Percentiles rank a stretch among this genome's conserved stretches.
Conservation (phyloP, 2,329 filamentous ascomycete genomes). For the Trichocomaceae sp. region DNA sequence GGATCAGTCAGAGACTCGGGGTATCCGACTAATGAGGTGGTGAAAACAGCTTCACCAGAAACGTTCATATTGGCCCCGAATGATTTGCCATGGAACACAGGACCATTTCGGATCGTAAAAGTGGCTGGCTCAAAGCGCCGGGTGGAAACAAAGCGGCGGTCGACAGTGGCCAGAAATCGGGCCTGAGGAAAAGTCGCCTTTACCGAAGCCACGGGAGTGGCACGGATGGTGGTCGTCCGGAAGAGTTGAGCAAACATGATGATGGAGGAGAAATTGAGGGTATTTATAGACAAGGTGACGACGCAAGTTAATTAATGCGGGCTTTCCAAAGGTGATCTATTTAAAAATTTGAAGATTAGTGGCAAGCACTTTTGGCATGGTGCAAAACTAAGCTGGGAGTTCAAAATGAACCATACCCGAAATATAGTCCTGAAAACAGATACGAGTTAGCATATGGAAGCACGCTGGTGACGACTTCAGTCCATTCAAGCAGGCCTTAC, state of each 20-base stretch:
- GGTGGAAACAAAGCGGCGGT: slow-evolving; percentile 64
- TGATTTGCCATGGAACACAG: slow-evolving; percentile 91
- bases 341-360: slow-evolving; percentile 19
- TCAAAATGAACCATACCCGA: slow-evolving; percentile 43
- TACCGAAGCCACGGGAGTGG: slow-evolving; percentile 39
- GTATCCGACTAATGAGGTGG: slow-evolving; percentile 94
- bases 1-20: slow-evolving; percentile 76
- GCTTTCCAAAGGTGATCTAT: slow-evolving; percentile 63
- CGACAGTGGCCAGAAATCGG: slow-evolving; percentile 57
- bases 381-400: background rate
- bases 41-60: slow-evolving; percentile 97
- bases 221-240: slow-evolving; percentile 46
- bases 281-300: slow-evolving; percentile 18
- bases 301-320: slow-evolving; percentile 56
- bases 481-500: slow-evolving; percentile 43
- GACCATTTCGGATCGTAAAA: slow-evolving; percentile 92
- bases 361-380: background rate
- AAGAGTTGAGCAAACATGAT: slow-evolving; percentile 52
- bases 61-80: slow-evolving; percentile 96
- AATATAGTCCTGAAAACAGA: slow-evolving; percentile 54
- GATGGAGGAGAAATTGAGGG: slow-evolving; percentile 17
- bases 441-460: slow-evolving; percentile 12
- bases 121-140: slow-evolving; percentile 74
- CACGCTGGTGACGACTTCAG: background rate
- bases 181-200: slow-evolving; percentile 29